These are phyloP conservation scores for Thalassiosira exigua DNA, from an alignment of 352 stramenopile species.

Conservation along the genomic window DNA sequence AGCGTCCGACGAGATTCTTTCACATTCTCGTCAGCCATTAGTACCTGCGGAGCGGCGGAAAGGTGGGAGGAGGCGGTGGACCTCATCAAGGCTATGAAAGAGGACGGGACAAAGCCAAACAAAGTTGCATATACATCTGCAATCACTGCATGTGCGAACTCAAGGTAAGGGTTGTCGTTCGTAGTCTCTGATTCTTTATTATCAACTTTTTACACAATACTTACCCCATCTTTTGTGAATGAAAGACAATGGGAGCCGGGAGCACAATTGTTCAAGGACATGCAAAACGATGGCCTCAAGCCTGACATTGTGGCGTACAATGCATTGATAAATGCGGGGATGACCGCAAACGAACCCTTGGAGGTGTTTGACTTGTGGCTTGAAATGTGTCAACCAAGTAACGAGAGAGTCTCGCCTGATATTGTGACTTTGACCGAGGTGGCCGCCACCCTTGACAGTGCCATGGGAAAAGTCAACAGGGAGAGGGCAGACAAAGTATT, in stretches of 20 bases:
- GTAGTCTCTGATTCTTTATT: too few species aligned
- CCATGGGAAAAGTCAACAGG: conserved; percentile 35
- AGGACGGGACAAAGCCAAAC: conserved; percentile 69
- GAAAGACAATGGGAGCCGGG: conserved; percentile 68
- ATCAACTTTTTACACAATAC: too few species aligned
- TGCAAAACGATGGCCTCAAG: conserved; percentile 69
- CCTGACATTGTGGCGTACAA: conserved; percentile 81
- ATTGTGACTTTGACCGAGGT: conserved; percentile 82
- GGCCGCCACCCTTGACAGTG: conserved; percentile 61
- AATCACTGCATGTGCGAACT: conserved; percentile 51
- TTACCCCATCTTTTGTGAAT: too few species aligned
- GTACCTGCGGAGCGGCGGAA: conserved; percentile 70
- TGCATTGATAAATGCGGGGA: conserved; percentile 69
- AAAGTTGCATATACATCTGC: conserved; percentile 75
- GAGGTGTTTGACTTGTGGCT: conserved; percentile 70
- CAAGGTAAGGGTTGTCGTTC: too few species aligned
- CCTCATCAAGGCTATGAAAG: conserved; percentile 75
- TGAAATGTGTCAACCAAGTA: conserved; percentile 72
- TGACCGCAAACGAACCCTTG: conserved; percentile 37
- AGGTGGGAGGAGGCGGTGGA: conserved; percentile 75
- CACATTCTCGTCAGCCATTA: conserved; percentile 77
- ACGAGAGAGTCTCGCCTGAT: conserved; percentile 62
- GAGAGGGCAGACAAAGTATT: conserved; percentile 71
- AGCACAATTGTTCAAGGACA: conserved; percentile 74
- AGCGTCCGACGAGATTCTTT: conserved; percentile 75